Percentiles rank a stretch among this genome's conserved stretches.
phyloP scores from a whole-genome alignment of 2,329 filamentous ascomycete species.

The Cercospora janseana region DNA sequence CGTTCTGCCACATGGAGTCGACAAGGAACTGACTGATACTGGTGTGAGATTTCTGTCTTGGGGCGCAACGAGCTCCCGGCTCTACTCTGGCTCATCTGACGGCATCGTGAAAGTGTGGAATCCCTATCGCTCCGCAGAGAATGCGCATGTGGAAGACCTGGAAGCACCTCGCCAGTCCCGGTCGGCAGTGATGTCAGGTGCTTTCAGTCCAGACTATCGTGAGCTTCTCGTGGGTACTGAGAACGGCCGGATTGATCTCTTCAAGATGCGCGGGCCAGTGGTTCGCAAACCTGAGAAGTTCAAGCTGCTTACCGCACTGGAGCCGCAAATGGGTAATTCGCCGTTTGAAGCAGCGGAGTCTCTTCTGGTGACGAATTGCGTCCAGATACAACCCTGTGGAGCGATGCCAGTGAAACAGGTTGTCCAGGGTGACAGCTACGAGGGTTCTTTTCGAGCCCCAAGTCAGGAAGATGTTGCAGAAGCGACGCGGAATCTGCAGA shows the following conservation, averaged over 20 bases:
- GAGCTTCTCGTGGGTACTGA: constrained; percentile 59
- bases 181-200: constrained; percentile 59
- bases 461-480: constrained; percentile 23
- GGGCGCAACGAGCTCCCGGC: constrained; percentile 51
- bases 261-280: constrained; percentile 42
- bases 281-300: constrained; percentile 22
- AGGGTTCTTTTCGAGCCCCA: constrained; percentile 39
- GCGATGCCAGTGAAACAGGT: constrained; percentile 46
- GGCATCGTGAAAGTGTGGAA: constrained; percentile 61
- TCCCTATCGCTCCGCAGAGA: constrained; percentile 51
- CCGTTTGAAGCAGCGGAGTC: constrained; percentile 28
- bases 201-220: constrained; percentile 56
- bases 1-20: constrained; percentile 45
- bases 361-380: constrained; percentile 37
- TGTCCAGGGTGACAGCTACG: constrained; percentile 47
- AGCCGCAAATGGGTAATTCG: constrained; percentile 1
- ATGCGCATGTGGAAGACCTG: constrained; percentile 54
- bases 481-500: constrained; percentile 31
- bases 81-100: constrained; percentile 62
- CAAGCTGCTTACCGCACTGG: constrained; percentile 25
- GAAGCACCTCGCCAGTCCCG: constrained; percentile 40
- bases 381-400: constrained; percentile 42
- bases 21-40: constrained; percentile 54
- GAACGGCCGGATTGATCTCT: constrained; percentile 54
- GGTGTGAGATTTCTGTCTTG: constrained; percentile 59